Evolutionary conservation across 192 early-diverging fungal genomes (phyloP), one percentile per base, ranked within the genome.

Genomic region (Coemansia sp.): DNA sequence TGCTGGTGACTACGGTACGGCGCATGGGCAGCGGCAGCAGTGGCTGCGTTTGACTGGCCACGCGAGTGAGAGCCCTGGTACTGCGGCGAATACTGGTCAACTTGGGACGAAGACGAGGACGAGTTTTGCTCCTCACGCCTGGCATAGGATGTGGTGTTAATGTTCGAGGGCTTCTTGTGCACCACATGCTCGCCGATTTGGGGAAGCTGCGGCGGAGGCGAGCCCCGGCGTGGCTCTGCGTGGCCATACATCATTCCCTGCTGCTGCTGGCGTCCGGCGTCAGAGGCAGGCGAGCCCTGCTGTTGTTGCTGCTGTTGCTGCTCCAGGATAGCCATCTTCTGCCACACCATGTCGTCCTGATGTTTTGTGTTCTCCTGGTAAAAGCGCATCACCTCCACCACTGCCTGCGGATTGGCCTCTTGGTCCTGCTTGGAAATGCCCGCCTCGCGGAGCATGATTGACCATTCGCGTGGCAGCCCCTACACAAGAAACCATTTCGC

Each of bases 391-490:
- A 92, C 87, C 68, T 94, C 91, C 35, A 92, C 81, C 16, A 94
- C 89, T 16, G 91, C 91, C 82, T 97, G 94, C 39, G 94, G 95
- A 71, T 98, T 88, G 31, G 91, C 90, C 61, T 91, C 88, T 84
- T 97, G 94, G 60, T 98, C 93, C 75, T 93, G 88, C 72, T 94
- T 92, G 53, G 94, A 88, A 62, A 99, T 99, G 37, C 96, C 96
- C 50, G 95, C 91, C 62, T 96, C 91, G 69, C 92, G 88, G 33
- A 99, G 85, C 77, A 99, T 83, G 31, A 88, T 84, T 34, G 93
- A 89, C 95, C 96, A 99, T 79, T 95, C 92, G 70, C 89, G 87
- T 23, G 96, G 96, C 45, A 99, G 75, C 41, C 96, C 96, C 94
- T 95, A 82, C 41, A 28, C n/a, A 23, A 38, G 10, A 38, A 26